A percentile compares a stretch with the other conserved stretches of the same genome.
Evolutionary conservation across 1,284 basidiomycete genomes (phyloP).

Genomic region (Tremellales sp.): DNA sequence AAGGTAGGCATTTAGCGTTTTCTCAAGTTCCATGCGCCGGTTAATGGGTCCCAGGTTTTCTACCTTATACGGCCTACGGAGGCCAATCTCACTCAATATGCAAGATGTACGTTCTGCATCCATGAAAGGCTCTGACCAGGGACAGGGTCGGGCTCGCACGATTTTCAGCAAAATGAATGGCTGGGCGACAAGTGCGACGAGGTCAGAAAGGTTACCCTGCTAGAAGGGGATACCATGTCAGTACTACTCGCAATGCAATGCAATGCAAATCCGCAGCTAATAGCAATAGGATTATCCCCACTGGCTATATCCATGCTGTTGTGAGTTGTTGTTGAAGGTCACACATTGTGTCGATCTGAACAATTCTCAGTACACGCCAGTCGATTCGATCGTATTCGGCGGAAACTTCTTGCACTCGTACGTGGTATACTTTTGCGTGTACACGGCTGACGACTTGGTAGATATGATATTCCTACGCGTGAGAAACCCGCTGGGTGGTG

Average conservation of each 20-base stretch:
- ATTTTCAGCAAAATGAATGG: conserved; percentile 83
- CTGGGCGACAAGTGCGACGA: conserved; percentile 75
- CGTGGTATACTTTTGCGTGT: conserved; percentile 15
- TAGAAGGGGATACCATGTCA: conserved; percentile 83
- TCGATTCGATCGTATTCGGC: conserved; percentile 90
- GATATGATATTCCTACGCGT: conserved; percentile 43
- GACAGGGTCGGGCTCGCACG: conserved; percentile 65
- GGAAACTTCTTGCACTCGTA: conserved; percentile 95
- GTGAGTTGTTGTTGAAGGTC: conserved; percentile 52
- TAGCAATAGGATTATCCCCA: conserved; percentile 67
- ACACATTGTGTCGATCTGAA: background rate
- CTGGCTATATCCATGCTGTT: conserved; percentile 97
- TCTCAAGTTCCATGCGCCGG: background rate
- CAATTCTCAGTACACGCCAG: conserved; percentile 69
- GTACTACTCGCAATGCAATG: conserved; percentile 7
- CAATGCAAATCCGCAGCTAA: background rate
- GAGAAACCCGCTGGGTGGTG: conserved; percentile 34
- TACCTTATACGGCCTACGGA: conserved; percentile 91
- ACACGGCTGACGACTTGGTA: background rate
- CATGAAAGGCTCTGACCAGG: background rate
- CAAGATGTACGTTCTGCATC: conserved; percentile 38
- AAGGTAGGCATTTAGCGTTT: conserved; percentile 55
- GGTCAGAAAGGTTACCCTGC: conserved; percentile 77
- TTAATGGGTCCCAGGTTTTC: conserved; percentile 61
- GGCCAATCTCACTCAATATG: conserved; percentile 73